Evolutionary conservation across 768 basidiomycete species (phyloP).

Genomic region (Trametes cubensis): DNA sequence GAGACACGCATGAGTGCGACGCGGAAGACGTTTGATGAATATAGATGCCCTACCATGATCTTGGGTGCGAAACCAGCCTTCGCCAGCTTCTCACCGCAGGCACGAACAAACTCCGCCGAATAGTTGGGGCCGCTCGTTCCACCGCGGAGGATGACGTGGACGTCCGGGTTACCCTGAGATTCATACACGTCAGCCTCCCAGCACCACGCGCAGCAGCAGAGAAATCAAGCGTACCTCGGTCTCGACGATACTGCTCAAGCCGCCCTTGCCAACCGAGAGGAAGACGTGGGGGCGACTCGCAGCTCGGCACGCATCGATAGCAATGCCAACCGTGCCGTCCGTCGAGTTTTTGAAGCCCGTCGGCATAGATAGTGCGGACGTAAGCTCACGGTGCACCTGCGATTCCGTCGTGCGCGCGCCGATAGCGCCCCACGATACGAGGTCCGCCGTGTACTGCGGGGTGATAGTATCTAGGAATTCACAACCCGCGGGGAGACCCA

Average conservation of each 20-base stretch:
- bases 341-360: slow-evolving; percentile 99
- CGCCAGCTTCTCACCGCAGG: slow-evolving; percentile 68
- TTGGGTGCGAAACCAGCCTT: slow-evolving; percentile 80
- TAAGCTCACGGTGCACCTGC: slow-evolving; percentile 89
- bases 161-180: slow-evolving; percentile 80
- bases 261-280: slow-evolving; percentile 96
- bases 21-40: not conserved
- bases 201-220: not conserved
- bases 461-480: slow-evolving; percentile 86
- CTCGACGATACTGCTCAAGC: slow-evolving; percentile 91
- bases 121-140: slow-evolving; percentile 91
- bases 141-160: slow-evolving; percentile 94
- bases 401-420: slow-evolving; percentile 92
- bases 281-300: slow-evolving; percentile 92
- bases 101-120: slow-evolving; percentile 73
- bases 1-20: slow-evolving; percentile 5
- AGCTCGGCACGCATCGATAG: slow-evolving; percentile 93
- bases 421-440: slow-evolving; percentile 95
- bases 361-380: slow-evolving; percentile 88
- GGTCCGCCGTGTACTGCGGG: slow-evolving; percentile 91
- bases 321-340: slow-evolving; percentile 89
- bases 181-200: not conserved
- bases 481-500: slow-evolving; percentile 94
- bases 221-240: slow-evolving; percentile 61
- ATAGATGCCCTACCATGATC: slow-evolving; percentile 70